Evolutionary conservation across 2,329 filamentous ascomycete genomes (phyloP).

Genomic region (Neoascochyta sp.): DNA sequence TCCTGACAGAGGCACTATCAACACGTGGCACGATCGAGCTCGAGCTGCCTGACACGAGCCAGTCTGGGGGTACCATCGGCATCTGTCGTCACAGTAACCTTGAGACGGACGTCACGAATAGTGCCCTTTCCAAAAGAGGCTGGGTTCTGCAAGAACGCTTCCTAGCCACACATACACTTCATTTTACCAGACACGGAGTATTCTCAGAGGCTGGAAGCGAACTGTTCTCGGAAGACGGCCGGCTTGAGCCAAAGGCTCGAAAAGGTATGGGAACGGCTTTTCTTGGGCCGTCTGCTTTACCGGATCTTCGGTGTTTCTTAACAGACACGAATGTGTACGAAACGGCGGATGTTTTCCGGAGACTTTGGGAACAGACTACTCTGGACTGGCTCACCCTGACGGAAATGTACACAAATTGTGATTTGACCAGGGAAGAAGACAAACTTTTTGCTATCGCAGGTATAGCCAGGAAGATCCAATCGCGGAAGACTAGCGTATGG

Average conservation of each 20-base stretch:
- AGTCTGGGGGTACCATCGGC: background rate
- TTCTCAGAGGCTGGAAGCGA: slow-evolving; percentile 1
- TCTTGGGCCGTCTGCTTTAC: too few species aligned
- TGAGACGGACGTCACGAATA: slow-evolving; percentile 4
- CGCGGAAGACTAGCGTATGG: background rate
- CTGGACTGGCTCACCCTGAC: slow-evolving; percentile 3
- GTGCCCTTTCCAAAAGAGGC: slow-evolving; percentile 5
- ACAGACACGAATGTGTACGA: too few species aligned
- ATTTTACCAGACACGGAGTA: slow-evolving; percentile 3
- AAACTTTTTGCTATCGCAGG: slow-evolving; percentile 6
- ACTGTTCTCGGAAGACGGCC: too few species aligned
- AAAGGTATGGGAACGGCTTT: too few species aligned
- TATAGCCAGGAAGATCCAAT: slow-evolving; percentile 2
- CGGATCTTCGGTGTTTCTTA: too few species aligned
- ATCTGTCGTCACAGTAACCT: background rate
- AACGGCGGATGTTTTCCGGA: too few species aligned
- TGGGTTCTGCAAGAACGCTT: slow-evolving; percentile 8
- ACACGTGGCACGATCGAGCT: slow-evolving; percentile 1
- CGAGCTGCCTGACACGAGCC: background rate
- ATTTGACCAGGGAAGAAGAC: slow-evolving; percentile 3
- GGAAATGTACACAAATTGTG: slow-evolving; percentile 5
- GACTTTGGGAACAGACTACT: background rate
- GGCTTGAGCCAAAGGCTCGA: too few species aligned
- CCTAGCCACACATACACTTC: slow-evolving; percentile 2
- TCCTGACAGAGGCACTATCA: slow-evolving; percentile 1